Evolutionary conservation across 2,329 filamentous ascomycete species (phyloP).

Genomic region (Paraconiothyrium brasiliense): DNA sequence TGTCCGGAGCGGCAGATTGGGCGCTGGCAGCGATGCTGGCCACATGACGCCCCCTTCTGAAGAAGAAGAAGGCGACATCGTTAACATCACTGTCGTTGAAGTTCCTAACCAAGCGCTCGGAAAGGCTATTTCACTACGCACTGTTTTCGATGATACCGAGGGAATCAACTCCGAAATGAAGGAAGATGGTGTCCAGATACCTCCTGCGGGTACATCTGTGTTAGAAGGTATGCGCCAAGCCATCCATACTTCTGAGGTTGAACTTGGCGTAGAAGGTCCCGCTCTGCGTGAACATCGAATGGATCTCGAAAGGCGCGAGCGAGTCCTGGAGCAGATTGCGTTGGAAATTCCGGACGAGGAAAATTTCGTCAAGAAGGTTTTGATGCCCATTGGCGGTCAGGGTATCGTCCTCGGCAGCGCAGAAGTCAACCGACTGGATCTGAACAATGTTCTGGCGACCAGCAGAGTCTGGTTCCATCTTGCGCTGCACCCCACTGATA

Average conservation of each 20-base stretch:
- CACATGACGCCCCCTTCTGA: conserved; percentile 74
- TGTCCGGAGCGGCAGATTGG: conserved; percentile 71
- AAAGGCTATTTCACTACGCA: conserved; percentile 88
- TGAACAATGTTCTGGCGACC: conserved; percentile 76
- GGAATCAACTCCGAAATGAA: conserved; percentile 99
- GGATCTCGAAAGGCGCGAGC: conserved; percentile 82
- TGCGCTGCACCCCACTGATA: conserved; percentile 89
- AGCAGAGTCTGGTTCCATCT: conserved; percentile 97
- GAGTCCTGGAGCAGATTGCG: conserved; percentile 84
- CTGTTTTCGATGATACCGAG: conserved; percentile 88
- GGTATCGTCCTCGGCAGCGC: conserved; percentile 80
- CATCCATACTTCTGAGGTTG: conserved; percentile 77
- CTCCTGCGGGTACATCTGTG: conserved; percentile 79
- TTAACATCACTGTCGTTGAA: conserved; percentile 88
- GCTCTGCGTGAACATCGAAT: conserved; percentile 77
- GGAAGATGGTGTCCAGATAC: conserved; percentile 85
- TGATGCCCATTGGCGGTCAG: conserved; percentile 80
- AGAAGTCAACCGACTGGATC: conserved; percentile 76
- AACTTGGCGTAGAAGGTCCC: conserved; percentile 77
- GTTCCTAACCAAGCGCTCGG: conserved; percentile 81
- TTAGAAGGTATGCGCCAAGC: conserved; percentile 87
- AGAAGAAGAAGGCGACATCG: conserved; percentile 81
- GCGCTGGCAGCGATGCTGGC: conserved; percentile 66
- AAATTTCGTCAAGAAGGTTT: conserved; percentile 80
- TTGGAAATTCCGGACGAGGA: conserved; percentile 84